Conservation (phyloP, 164 flowering plant genomes). For the Magnolia changhungtana region DNA sequence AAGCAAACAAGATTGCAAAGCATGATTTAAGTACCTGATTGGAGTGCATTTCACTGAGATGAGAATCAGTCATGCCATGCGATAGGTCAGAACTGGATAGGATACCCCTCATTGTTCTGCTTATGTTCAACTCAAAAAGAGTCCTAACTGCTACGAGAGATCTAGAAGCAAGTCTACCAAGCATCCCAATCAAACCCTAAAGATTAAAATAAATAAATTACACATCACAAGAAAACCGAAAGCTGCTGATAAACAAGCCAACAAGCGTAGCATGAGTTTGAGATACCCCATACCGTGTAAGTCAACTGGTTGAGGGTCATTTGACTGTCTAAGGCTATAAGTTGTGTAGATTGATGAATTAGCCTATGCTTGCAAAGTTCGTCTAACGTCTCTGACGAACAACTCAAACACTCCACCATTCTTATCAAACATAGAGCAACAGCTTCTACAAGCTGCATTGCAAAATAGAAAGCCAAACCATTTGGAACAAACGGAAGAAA, state of each 20-base stretch:
- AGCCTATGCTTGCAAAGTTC: constrained; percentile 70
- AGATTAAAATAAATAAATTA: constrained; percentile 9
- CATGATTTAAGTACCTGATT: constrained; percentile 48
- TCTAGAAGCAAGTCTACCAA: constrained; percentile 69
- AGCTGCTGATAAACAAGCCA: background rate
- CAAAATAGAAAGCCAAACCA: background rate
- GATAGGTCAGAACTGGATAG: constrained; percentile 47
- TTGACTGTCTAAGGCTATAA: constrained; percentile 50
- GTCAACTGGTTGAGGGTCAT: constrained; percentile 46
- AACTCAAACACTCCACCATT: constrained; percentile 46
- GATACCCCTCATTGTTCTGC: constrained; percentile 56
- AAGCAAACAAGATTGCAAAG: background rate
- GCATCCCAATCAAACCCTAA: constrained; percentile 79
- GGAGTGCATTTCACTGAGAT: constrained; percentile 36
- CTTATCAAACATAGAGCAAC: constrained; percentile 65
- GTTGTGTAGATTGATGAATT: constrained; percentile 51
- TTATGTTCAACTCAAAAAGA: constrained; percentile 71
- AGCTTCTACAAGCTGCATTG: constrained; percentile 69
- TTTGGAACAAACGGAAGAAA: background rate
- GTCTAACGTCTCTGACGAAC: constrained; percentile 56
- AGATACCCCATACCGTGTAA: constrained; percentile 11
- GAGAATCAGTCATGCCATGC: constrained; percentile 42
- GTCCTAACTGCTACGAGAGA: constrained; percentile 59
- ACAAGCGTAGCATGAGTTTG: background rate
- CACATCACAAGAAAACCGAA: background rate